Base-by-base conservation (phyloP, 805 yeast genomes). In the Nakazawaea sp. region DNA sequence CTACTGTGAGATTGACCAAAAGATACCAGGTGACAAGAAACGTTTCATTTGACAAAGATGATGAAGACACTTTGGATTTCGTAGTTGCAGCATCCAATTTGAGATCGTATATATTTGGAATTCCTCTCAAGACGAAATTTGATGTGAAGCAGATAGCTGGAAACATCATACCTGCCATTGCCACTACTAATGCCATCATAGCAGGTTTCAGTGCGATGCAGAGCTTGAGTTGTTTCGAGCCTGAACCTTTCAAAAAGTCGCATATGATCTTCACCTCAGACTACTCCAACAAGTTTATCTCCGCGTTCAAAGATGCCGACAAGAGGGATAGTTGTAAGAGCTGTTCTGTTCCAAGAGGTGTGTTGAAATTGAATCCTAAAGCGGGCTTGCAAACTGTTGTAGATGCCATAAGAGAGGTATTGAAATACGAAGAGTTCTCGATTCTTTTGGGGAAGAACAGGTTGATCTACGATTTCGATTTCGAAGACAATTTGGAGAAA, bases 111-210 rank as follows among this genome's bases (percentile, higher is more conserved):
- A 69, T 84, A 2, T 90, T 89, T 52, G 64, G 68, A 18, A 88
- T 89, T 40, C 83, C 78, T 24, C 47, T 65, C 35, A 81, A 82
- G 52, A 69, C 92, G 3, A 80, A 84, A 42, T 92, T 94, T 53
- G 95, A 87, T 43, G 75, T 84, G 43, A 92, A 92, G 55, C 94
- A 84, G 51, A 88, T 90, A 45, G 98, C 98, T 0, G 99, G 99
- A 5, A 92, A 90, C 57, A 92, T 92, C 49, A 92, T 92, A 28
- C 98, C 99, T 0, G 98, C 98, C 0, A 89, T 94, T 48, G 97
- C 98, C 5, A 92, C 98, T 2, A 90, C 97, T 3, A 92, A 92
- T 56, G 97, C 98, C 1, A 81, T 92, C 11, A 80, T 92, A 48
- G 88, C 96, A 0, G 98, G 98, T 0, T 72, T 87, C 46, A 81